Conservation (phyloP, 345 rosid genomes). For the Passiflora organensis region DNA sequence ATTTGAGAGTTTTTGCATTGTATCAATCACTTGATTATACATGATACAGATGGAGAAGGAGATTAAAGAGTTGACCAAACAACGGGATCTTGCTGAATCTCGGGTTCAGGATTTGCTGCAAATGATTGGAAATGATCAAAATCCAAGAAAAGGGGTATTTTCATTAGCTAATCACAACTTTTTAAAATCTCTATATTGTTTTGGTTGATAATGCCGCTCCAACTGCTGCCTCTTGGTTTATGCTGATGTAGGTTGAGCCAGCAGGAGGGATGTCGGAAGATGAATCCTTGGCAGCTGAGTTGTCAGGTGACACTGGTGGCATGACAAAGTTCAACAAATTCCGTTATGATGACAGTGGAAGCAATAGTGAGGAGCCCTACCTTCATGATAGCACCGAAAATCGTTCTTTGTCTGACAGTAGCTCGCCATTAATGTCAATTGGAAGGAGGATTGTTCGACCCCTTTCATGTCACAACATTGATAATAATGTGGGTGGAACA, state of each 20-base stretch:
- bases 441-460: constrained; percentile 40
- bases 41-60: constrained; percentile 77
- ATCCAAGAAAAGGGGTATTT: constrained; percentile 47
- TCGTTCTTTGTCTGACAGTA: constrained; percentile 43
- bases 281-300: constrained; percentile 54
- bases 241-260: constrained; percentile 38
- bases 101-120: constrained; percentile 66
- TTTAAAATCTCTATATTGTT: not conserved
- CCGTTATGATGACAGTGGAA: constrained; percentile 35
- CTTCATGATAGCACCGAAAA: constrained; percentile 27
- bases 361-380: constrained; percentile 30
- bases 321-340: constrained; percentile 19
- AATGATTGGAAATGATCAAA: constrained; percentile 54
- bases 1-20: not conserved
- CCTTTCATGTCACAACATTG: constrained; percentile 30
- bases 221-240: not conserved
- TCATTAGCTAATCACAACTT: not conserved
- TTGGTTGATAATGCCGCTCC: not conserved
- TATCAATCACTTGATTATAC: constrained; percentile 18
- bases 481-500: constrained; percentile 27
- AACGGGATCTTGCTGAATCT: constrained; percentile 81
- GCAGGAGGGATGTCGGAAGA: constrained; percentile 55
- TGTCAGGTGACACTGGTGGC: constrained; percentile 11
- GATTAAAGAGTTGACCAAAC: constrained; percentile 67
- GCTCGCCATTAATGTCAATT: constrained; percentile 37